Evolutionary conservation across 2,329 filamentous ascomycete species (phyloP).

Genomic region (Penicillium sp.): DNA sequence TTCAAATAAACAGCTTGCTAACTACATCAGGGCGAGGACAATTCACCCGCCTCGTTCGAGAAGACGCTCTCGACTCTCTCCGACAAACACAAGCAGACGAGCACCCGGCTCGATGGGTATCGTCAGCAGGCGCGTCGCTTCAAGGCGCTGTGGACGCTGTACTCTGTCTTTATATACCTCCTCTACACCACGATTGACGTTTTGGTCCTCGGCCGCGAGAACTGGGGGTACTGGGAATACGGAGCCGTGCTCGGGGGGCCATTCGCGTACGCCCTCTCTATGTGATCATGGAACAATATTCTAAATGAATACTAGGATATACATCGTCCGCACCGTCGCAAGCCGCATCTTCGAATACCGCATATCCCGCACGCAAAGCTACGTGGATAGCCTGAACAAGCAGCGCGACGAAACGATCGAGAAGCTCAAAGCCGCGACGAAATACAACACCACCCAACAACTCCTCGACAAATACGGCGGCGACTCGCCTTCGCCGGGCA

Average conservation of each 20-base stretch:
- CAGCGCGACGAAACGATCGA: slow-evolving; percentile 86
- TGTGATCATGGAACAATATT: background rate
- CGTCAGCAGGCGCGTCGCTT: slow-evolving; percentile 70
- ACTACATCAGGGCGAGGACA: slow-evolving; percentile 62
- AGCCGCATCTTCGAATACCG: slow-evolving; percentile 76
- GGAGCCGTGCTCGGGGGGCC: slow-evolving; percentile 74
- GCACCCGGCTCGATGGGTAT: slow-evolving; percentile 67
- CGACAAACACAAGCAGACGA: slow-evolving; percentile 72
- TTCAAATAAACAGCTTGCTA: background rate
- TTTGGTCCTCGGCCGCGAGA: slow-evolving; percentile 78
- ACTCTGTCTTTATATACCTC: slow-evolving; percentile 85
- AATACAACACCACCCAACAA: slow-evolving; percentile 91
- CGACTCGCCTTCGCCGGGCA: slow-evolving; percentile 44
- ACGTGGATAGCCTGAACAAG: slow-evolving; percentile 69
- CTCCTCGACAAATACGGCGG: slow-evolving; percentile 91
- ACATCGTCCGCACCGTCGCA: slow-evolving; percentile 63
- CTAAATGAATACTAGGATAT: slow-evolving; percentile 60
- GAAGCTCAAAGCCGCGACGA: slow-evolving; percentile 90
- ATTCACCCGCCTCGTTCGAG: slow-evolving; percentile 87
- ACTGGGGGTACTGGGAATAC: slow-evolving; percentile 74
- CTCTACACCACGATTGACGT: slow-evolving; percentile 77
- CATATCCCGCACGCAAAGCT: slow-evolving; percentile 63
- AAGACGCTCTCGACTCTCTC: slow-evolving; percentile 81
- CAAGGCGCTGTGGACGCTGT: slow-evolving; percentile 84
- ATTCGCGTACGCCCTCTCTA: slow-evolving; percentile 56